Conservation (phyloP, 2,329 filamentous ascomycete genomes). For the Phialemonium atrogriseum region DNA sequence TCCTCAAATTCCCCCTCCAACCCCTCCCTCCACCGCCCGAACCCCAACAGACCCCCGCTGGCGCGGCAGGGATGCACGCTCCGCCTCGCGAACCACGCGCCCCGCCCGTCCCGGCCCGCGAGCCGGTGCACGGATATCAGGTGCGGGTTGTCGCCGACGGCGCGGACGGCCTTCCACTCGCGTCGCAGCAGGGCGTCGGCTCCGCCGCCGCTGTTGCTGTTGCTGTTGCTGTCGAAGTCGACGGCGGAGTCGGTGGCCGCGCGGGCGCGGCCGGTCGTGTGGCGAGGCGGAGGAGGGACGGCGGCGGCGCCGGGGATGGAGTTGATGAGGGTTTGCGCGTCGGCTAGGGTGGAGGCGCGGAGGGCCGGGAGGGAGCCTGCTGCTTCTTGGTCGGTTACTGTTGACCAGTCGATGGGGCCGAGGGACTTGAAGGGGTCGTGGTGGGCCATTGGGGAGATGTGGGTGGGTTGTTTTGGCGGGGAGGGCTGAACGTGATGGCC, state of each 20-base stretch:
- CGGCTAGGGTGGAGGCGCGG: conserved; percentile 11
- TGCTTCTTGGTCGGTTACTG: conserved; percentile 4
- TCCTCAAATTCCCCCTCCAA: conserved; percentile 74
- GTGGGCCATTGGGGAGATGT: conserved; percentile 6
- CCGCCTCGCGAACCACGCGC: conserved; percentile 80
- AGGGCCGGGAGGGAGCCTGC: conserved; percentile 7
- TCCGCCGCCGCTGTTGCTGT: conserved; percentile 38
- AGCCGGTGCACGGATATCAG: conserved; percentile 75
- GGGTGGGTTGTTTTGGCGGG: neutral
- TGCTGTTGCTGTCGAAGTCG: conserved; percentile 21
- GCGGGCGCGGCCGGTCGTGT: conserved; percentile 38
- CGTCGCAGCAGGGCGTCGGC: conserved; percentile 54
- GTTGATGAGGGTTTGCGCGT: conserved; percentile 15
- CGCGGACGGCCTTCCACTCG: conserved; percentile 80
- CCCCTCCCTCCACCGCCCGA: conserved; percentile 68
- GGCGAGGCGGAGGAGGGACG: conserved; percentile 31
- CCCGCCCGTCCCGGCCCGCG: conserved; percentile 68
- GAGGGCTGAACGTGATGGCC: too few relatives aligned
- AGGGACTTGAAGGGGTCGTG: conserved; percentile 17
- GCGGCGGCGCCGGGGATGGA: conserved; percentile 10
- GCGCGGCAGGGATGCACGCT: conserved; percentile 79
- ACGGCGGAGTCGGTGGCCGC: conserved; percentile 1
- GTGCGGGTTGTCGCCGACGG: conserved; percentile 65
- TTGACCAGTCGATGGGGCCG: conserved; percentile 12
- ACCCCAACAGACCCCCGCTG: conserved; percentile 68